Base-by-base conservation (phyloP, 2,329 filamentous ascomycete genomes). In the Cercospora sojina region DNA sequence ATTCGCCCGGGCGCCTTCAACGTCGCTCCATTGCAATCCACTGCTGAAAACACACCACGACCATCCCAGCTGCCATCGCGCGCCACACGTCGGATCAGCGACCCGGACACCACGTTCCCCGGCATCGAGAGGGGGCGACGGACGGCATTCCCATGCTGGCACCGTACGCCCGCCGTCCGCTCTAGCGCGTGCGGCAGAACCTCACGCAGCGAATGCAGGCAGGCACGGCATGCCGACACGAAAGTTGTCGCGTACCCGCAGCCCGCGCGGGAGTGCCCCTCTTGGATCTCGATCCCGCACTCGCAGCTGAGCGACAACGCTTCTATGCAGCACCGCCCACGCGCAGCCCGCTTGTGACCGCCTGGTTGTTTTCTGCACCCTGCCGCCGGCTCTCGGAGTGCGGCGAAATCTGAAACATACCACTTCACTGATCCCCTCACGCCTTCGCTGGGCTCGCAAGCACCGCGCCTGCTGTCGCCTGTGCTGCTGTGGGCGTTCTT, bases 341-440 rank as follows among this genome's bases (percentile, higher is more conserved):
- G 49, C 49, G 10, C 20, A 16, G 5, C 16, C n/a, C 35, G 35
- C 35, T 56, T 20, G 51, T 56, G 51, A 56, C 51, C 31, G 16
- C 51, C 23, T 27, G 51, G 51, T 27, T 56, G 51, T 27, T 56
- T 27, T 56, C 18, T 16, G 12, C 49, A n/a, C 7, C 47, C 10
- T 23, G 47, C 47, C 49, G 23, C 49, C 49, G 13, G 8, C 49
- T 31, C 49, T 55, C 49, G 23, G 49, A 25, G 20, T 55, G 49
- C 51, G 51, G 51, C 51, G 13, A 56, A n/a, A n/a, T n/a, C 51
- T 56, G 51, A 56, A 56, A 56, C 51, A 56, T 32, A 27, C 51
- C 51, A 27, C 51, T 55, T 23, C 23, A 29, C 35, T n/a, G 35
- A 38, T 38, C 35, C n/a, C 35, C 35, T 38, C 51, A 55, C 51